phyloP scores from a whole-genome alignment of 805 yeast genomes.

The Ogataea corticis region DNA sequence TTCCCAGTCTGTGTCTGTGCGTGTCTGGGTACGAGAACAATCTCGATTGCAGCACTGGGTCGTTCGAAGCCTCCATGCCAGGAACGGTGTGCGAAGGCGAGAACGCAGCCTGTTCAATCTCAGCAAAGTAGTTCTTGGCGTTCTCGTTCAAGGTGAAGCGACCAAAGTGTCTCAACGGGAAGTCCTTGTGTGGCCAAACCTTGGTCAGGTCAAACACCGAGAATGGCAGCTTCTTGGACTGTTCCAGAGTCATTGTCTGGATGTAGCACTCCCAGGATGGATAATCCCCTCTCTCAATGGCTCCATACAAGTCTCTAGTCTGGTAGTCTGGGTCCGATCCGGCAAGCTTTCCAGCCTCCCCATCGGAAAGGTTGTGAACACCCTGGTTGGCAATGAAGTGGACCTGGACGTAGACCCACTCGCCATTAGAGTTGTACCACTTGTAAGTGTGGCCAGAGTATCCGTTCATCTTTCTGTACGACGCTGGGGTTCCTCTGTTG shows the following conservation, averaged over 20 bases:
- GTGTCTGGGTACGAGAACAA: conserved; percentile 84
- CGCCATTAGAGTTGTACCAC: conserved; percentile 74
- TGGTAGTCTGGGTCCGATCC: conserved; percentile 84
- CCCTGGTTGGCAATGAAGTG: conserved; percentile 68
- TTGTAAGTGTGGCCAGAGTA: conserved; percentile 84
- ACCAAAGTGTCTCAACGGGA: conserved; percentile 86
- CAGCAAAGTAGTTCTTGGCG: conserved; percentile 86
- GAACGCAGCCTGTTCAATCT: conserved; percentile 82
- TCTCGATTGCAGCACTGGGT: conserved; percentile 81
- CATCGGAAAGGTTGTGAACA: conserved; percentile 50
- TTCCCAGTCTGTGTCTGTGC: conserved; percentile 78
- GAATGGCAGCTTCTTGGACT: conserved; percentile 73
- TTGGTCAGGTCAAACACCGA: conserved; percentile 89
- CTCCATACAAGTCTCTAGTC: conserved; percentile 75
- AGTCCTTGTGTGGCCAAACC: conserved; percentile 87
- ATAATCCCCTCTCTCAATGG: conserved; percentile 72
- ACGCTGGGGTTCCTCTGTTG: conserved; percentile 81
- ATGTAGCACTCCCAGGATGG: conserved; percentile 87
- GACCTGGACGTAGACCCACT: conserved; percentile 77
- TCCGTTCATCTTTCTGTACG: conserved; percentile 78
- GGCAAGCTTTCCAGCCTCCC: conserved; percentile 65
- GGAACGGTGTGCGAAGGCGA: conserved; percentile 86
- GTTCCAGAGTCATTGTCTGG: conserved; percentile 83
- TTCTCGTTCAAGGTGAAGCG: conserved; percentile 76
- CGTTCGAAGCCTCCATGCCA: conserved; percentile 78